Base-by-base conservation (phyloP, 768 basidiomycete species). In the Auricularia cornea region DNA sequence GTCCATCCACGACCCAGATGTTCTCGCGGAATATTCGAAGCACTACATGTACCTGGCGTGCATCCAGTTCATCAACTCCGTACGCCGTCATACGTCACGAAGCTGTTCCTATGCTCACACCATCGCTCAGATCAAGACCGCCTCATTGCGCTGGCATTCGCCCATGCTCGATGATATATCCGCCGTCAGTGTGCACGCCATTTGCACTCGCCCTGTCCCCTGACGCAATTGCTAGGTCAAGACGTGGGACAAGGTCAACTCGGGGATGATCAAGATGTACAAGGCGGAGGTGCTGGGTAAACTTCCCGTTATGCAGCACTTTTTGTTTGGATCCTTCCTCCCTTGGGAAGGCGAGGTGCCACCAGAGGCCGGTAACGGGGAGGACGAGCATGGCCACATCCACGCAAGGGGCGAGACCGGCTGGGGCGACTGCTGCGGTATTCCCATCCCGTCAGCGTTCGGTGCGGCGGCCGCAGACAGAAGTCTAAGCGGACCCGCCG, bases 141-240 rank as follows among this genome's bases (percentile, higher is more conserved):
- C 95, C 0, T 94, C 94, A 0, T 80, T 98, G 0, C 83, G 94
- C 60, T 99, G 96, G 96, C 96, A 99, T 76, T 97, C 94, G 0
- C 96, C 96, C 1, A 98, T 99, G 96, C 83, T 99, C 6, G 93
- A 98, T 73, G 96, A 98, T 70, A 98, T 98, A 62, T 95, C 94
- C 1, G 93, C 89, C 0, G 94, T 76, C 65, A 48, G 80, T 69
- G 8, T 61, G 30, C 29, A 48, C 59, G 30, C 12, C 61, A 54
- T 14, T 51, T 59, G 62, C 57, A 60, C 60, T 44, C n/a, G 2
- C 6, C 16, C 16, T n/a, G 2, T 18, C 48, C 10, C 31, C 10
- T 31, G 59, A 30, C 62, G 18, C 14, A 10, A 10, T 3, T 23
- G 18, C 26, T 57, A 79, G 87, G 87, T 92, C 3, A 93, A 90